phyloP scores from a whole-genome alignment of 2,329 filamentous ascomycete genomes.

The Neonectria magnoliae region DNA sequence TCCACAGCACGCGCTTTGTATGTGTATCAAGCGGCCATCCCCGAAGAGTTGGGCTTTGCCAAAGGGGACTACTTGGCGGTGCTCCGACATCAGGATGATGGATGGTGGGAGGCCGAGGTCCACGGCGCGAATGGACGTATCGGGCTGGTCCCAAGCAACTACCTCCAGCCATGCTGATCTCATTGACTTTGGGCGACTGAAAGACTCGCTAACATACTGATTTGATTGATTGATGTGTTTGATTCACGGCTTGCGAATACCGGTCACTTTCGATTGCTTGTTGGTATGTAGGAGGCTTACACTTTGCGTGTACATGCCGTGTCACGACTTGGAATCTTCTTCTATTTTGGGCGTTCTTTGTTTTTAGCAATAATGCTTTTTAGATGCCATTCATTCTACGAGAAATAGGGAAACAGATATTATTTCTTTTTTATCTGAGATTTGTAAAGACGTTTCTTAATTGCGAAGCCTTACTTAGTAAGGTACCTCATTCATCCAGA shows the following conservation, averaged over 20 bases:
- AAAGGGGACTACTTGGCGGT: constrained; percentile 94
- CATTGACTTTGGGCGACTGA: constrained; percentile 17
- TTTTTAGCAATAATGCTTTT: constrained; percentile 32
- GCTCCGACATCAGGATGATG: constrained; percentile 91
- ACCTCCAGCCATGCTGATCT: constrained; percentile 64
- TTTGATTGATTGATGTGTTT: constrained; percentile 23
- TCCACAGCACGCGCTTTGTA: constrained; percentile 87
- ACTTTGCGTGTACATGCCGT: constrained; percentile 11
- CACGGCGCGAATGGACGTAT: constrained; percentile 71
- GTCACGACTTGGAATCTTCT: constrained; percentile 26
- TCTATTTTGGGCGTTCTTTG: constrained; percentile 21
- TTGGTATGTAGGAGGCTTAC: constrained; percentile 22
- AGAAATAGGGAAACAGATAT: constrained; percentile 14
- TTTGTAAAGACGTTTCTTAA: not conserved
- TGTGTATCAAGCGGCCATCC: constrained; percentile 92
- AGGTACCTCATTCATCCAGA: no score
- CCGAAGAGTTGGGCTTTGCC: constrained; percentile 89
- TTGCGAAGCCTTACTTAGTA: no score
- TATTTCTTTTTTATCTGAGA: constrained; percentile 1
- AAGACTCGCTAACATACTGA: constrained; percentile 21
- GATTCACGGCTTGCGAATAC: constrained; percentile 27
- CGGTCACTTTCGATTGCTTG: constrained; percentile 25
- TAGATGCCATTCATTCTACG: constrained; percentile 26
- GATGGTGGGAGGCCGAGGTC: constrained; percentile 99
- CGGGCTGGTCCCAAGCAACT: constrained; percentile 75